Percentiles rank a stretch among this genome's conserved stretches.
Evolutionary conservation across 371 early-diverging fungal genomes (phyloP).

Genomic region (Syncephalis fuscata): DNA sequence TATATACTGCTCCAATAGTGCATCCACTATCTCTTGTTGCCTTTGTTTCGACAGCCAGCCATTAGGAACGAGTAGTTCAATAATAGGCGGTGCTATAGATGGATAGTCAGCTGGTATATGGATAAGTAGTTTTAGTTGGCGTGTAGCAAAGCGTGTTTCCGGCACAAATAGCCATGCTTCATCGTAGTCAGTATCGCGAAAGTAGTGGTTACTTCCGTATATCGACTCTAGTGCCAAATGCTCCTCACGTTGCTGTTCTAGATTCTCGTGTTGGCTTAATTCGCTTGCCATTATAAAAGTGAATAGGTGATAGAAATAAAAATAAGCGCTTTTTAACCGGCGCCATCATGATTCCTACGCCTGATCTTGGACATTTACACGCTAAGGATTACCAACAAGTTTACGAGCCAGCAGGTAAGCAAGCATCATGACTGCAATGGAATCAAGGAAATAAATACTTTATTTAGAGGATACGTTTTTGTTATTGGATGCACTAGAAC

Average conservation of each 20-base stretch:
- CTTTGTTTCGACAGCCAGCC: neutral
- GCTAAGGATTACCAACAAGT: slow-evolving; percentile 42
- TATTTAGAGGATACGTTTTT: slow-evolving; percentile 80
- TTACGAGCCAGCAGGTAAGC: slow-evolving; percentile 75
- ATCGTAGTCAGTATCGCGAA: neutral
- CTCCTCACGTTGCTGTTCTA: neutral
- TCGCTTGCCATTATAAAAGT: no score
- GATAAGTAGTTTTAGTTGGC: neutral
- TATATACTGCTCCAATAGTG: neutral
- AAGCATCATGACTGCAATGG: no score
- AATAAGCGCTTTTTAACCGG: no score
- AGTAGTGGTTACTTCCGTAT: neutral
- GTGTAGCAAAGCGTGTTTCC: neutral
- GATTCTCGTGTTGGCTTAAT: neutral
- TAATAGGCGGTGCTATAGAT: neutral
- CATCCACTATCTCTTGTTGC: neutral
- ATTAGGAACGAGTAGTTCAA: neutral
- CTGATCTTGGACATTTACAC: slow-evolving; percentile 55
- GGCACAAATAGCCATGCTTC: neutral
- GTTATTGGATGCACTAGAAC: slow-evolving; percentile 80
- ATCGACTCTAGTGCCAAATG: neutral
- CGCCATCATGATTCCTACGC: slow-evolving; percentile 57
- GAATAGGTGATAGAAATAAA: no score
- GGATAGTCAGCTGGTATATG: neutral
- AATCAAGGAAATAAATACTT: no score